Percentiles rank a stretch among this genome's conserved stretches.
Evolutionary conservation across 1,284 basidiomycete species (phyloP).

Genomic region (Rhodofomes roseus): DNA sequence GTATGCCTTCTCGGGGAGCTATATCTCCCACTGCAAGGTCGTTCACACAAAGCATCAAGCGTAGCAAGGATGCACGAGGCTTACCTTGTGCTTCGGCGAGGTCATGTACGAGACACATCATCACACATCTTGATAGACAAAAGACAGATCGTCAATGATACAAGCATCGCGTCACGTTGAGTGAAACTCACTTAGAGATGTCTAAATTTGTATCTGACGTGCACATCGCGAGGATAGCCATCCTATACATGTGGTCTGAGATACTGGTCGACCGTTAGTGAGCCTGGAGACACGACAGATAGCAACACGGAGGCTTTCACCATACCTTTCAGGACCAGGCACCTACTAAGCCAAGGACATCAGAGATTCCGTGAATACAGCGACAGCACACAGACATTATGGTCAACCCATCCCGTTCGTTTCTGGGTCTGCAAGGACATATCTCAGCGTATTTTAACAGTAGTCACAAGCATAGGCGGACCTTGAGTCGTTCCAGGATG

Average conservation of each 20-base stretch:
- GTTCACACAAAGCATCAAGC: background rate
- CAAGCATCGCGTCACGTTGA: slow-evolving; percentile 49
- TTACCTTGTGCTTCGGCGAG: slow-evolving; percentile 90
- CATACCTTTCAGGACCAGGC: slow-evolving; percentile 73
- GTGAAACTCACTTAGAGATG: slow-evolving; percentile 59
- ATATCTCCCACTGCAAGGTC: slow-evolving; percentile 80
- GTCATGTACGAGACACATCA: slow-evolving; percentile 76
- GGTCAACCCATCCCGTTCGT: slow-evolving; percentile 90
- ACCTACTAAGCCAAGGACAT: slow-evolving; percentile 45
- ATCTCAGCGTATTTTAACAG: background rate
- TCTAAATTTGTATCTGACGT: slow-evolving; percentile 70
- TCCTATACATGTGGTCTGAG: slow-evolving; percentile 97
- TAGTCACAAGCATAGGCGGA: slow-evolving; percentile 26
- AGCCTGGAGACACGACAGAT: background rate
- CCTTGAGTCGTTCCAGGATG: slow-evolving; percentile 84
- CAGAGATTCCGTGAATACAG: background rate
- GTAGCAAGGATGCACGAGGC: background rate
- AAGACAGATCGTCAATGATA: slow-evolving; percentile 67
- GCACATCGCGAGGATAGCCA: slow-evolving; percentile 90
- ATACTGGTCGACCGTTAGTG: slow-evolving; percentile 57
- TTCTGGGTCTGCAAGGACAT: slow-evolving; percentile 73
- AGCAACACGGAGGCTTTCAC: background rate
- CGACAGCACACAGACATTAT: slow-evolving; percentile 51
- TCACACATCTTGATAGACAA: background rate
- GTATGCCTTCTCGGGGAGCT: slow-evolving; percentile 83